phyloP scores from a whole-genome alignment of 106 monocot species.

The Phalaenopsis equestris region DNA sequence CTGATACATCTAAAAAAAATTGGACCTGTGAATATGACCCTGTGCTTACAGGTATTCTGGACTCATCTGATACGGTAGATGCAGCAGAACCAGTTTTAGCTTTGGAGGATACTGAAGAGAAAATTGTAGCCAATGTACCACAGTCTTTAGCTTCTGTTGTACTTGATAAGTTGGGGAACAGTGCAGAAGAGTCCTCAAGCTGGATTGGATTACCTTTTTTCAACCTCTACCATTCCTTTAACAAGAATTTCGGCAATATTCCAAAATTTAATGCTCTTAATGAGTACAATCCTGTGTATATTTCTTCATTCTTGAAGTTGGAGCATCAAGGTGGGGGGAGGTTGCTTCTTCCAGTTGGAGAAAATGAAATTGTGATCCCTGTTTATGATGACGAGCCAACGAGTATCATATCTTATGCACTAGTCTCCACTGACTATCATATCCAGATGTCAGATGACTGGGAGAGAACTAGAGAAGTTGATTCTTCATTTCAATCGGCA shows the following conservation, averaged over 20 bases:
- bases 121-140: conserved; percentile 14
- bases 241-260: conserved; percentile 30
- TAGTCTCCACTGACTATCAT: conserved; percentile 66
- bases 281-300: conserved; percentile 58
- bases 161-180: conserved; percentile 21
- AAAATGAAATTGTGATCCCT: conserved; percentile 59
- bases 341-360: conserved; percentile 56
- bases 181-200: conserved; percentile 34
- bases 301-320: conserved; percentile 36
- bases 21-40: conserved; percentile 61
- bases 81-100: conserved; percentile 1
- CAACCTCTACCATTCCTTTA: conserved; percentile 45
- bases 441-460: conserved; percentile 45
- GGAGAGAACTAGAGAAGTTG: conserved; percentile 35
- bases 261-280: conserved; percentile 23
- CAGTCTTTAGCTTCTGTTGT: conserved; percentile 21
- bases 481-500: conserved; percentile 26
- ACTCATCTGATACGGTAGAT: conserved; percentile 18
- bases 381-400: conserved; percentile 93
- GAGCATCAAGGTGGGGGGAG: conserved; percentile 38
- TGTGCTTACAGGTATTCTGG: conserved; percentile 13
- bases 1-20: conserved; percentile 70
- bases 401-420: conserved; percentile 75
- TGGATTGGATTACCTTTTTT: conserved; percentile 51
- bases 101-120: conserved; percentile 27